Evolutionary conservation across 257 asterid genomes (phyloP), one percentile per base, ranked within the genome.

Genomic region (Plectranthus barbatus): DNA sequence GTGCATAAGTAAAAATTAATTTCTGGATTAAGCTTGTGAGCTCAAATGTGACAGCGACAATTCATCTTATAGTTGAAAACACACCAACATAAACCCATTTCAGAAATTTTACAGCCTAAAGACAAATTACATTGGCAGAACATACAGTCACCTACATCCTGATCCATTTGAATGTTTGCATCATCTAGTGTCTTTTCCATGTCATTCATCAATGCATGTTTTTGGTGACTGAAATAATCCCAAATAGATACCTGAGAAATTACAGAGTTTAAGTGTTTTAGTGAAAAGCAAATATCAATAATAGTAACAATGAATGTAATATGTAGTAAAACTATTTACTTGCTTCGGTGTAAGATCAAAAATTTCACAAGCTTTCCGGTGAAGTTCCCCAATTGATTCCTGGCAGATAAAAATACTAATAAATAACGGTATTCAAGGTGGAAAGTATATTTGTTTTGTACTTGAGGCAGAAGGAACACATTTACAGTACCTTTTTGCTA

Each of bases 121-220:
- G 39, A 50, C 6, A n/a, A n/a, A n/a, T n/a, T n/a, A n/a, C n/a
- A 20, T 6, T 56, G 65, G 57, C 47, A 58, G 60, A 71, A 41
- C 11, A 67, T 37, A 77, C 39, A 68, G 71, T 79, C 72, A 82
- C 99, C 70, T 73, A 90, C 97, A 81, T 93, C 97, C 88, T 93
- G 97, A 80, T 90, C 99, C 99, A 93, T 93, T 79, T 93, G 99
- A 68, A 93, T 87, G 76, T 93, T 93, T 61, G 97, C 96, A 81
- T 90, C 95, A 73, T 85, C 96, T 41, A 93, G 96, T 3, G 94
- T 85, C 81, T 87, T 93, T 52, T 82, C 97, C 95, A 93, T 82
- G 77, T 93, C 96, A 73, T 76, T 86, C 97, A 92, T 86, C 87
- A 93, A 73, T 40, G 96, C 81, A 73, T 93, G 97, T 75, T 84